These are phyloP conservation scores for Sporothrix luriei DNA, from an alignment of 2,329 filamentous ascomycete genomes.

Conservation along the genomic window DNA sequence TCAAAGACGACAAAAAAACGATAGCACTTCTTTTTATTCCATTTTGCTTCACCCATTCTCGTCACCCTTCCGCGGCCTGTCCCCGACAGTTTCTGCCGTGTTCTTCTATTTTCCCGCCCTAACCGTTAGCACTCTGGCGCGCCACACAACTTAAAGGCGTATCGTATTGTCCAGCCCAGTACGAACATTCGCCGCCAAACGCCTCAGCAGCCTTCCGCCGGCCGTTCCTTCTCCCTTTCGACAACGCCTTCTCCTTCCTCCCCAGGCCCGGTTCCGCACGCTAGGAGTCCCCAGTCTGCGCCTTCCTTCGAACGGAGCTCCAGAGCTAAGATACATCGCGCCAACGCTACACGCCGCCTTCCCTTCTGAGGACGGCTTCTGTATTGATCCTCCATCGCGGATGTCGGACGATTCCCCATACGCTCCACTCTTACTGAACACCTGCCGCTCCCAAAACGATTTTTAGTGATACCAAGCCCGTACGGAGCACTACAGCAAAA, in stretches of 20 bases:
- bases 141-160: slow-evolving; percentile 1
- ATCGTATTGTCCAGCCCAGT: neutral
- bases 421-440: slow-evolving; percentile 25
- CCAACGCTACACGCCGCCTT: neutral
- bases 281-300: slow-evolving; percentile 3
- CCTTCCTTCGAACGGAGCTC: slow-evolving; percentile 22
- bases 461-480: neutral
- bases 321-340: neutral
- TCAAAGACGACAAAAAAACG: no score
- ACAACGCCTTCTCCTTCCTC: slow-evolving; percentile 1
- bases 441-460: slow-evolving; percentile 18
- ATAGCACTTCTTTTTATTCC: neutral
- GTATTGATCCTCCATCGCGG: neutral
- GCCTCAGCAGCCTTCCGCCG: neutral
- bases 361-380: neutral
- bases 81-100: neutral
- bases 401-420: neutral
- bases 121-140: slow-evolving; percentile 14
- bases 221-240: neutral
- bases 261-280: slow-evolving; percentile 26
- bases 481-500: slow-evolving; percentile 18
- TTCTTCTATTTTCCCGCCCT: slow-evolving; percentile 2
- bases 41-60: neutral
- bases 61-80: neutral
- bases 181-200: neutral